A percentile compares a stretch with the other conserved stretches of the same genome.
Conservation (phyloP, 1,139 yeast species). For the Suhomyces chickasaworum region DNA sequence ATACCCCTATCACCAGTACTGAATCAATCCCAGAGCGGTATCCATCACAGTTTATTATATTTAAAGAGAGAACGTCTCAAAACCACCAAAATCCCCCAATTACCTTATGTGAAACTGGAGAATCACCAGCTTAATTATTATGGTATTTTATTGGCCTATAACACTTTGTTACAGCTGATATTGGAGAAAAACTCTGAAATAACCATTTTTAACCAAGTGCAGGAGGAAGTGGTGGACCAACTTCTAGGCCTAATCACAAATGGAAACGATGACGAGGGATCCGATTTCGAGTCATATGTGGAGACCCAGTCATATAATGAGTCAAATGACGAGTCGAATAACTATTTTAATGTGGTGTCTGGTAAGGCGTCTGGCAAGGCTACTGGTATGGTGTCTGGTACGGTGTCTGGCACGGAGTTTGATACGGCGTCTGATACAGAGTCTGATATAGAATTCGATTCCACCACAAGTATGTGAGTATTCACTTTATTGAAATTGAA, state of each 20-base stretch:
- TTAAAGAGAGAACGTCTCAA: neutral
- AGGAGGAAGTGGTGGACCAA: neutral
- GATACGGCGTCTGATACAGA: neutral
- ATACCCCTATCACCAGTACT: neutral
- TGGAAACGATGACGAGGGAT: no score
- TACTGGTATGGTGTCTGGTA: no score
- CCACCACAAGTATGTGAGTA: neutral
- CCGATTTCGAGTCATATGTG: no score
- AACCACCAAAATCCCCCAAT: conserved; percentile 4
- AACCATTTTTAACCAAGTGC: conserved; percentile 9
- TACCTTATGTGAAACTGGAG: neutral
- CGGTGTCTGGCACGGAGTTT: no score
- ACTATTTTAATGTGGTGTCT: neutral
- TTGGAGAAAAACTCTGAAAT: conserved; percentile 16
- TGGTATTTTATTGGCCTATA: conserved; percentile 17
- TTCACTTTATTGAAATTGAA: no score
- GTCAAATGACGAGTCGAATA: no score
- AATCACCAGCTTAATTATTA: conserved; percentile 14
- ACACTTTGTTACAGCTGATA: conserved; percentile 12
- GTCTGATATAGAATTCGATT: neutral
- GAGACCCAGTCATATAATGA: no score
- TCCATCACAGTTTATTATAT: neutral
- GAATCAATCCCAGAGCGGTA: neutral
- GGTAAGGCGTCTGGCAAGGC: neutral
- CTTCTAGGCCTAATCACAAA: neutral